Conservation (phyloP, 345 rosid species). For the Acer negundo region DNA sequence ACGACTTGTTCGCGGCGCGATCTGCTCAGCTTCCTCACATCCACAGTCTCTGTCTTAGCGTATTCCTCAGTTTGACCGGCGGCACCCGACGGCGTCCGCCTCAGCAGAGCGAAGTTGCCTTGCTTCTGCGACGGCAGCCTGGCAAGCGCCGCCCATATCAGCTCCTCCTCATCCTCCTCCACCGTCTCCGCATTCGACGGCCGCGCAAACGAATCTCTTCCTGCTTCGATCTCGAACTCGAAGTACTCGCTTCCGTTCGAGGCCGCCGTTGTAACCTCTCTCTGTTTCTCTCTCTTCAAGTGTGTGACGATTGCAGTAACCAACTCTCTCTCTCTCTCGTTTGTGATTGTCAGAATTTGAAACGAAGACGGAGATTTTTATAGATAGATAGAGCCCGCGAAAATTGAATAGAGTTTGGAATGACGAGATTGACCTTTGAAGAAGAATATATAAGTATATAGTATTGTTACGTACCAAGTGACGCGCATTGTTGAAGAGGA, state of each 20-base stretch:
- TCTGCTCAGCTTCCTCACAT: constrained; percentile 68
- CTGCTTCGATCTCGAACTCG: constrained; percentile 63
- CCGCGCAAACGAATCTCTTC: constrained; percentile 54
- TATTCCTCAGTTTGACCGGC: constrained; percentile 4
- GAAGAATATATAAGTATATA: neutral
- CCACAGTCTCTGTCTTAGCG: constrained; percentile 50
- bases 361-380: neutral
- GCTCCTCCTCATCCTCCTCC: constrained; percentile 73
- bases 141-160: constrained; percentile 71
- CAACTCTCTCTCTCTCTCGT: neutral
- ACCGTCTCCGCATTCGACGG: constrained; percentile 69
- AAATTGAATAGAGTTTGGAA: constrained; percentile 5
- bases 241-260: constrained; percentile 80
- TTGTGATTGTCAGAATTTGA: neutral
- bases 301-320: neutral
- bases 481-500: neutral
- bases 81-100: constrained; percentile 36
- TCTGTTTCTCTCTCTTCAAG: neutral
- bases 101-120: constrained; percentile 45
- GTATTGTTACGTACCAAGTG: neutral
- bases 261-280: constrained; percentile 41
- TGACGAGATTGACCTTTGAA: neutral
- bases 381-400: constrained; percentile 6
- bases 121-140: constrained; percentile 69
- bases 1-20: constrained; percentile 65